Evolutionary conservation across 2,329 filamentous ascomycete species (phyloP), one percentile per base, ranked within the genome.

Genomic region (Xylariaceae sp.): DNA sequence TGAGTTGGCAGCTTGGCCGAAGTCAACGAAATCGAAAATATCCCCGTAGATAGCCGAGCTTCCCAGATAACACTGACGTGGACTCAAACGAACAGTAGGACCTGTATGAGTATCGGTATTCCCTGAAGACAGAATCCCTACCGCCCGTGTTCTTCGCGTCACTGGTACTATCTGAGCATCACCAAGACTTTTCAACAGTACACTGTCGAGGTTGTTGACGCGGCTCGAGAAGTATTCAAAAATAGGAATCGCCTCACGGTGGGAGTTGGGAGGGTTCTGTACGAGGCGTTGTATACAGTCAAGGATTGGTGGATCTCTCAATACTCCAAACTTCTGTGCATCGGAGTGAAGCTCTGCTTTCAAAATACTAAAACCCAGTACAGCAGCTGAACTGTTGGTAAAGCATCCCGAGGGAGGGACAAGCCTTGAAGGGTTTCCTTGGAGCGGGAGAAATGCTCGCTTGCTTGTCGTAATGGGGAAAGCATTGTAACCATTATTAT

Each of bases 21-120:
- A 99, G 68, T 97, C 89, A 13, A 97, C 92, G 70, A 96, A 99
- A 67, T 97, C 91, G 61, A 99, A 96, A 30, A 99, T 95, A 30
- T 95, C 88, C 10, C 84, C 87, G 64, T 95, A 99, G 7, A 77
- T 78, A 2, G 73, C 69, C 5, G 80, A 84, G 26, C 61, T 85
- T 8, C 94, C 94, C 2, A 99, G 77, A 68, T 96, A 99, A 58
- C 87, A 91, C 39, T 84, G 78, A 43, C 79, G 80, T 5, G 94
- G 92, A 15, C 81, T 78, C 42, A 91, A 77, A 61, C 84, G 79
- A 61, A 77, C 73, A 43, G 81, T 62, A 44, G 65, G 65, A 41
- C 64, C 66, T 51, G 67, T 47, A 39, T 71, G 59, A 54, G 78
- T 81, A 54, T 78, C 78, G 13, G 51, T 13, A 43, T 39, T 51